A percentile compares a stretch with the other conserved stretches of the same genome.
Evolutionary conservation across 225 moss, liverwort and hornwort genomes (phyloP).

Genomic region (Neckera pumila): DNA sequence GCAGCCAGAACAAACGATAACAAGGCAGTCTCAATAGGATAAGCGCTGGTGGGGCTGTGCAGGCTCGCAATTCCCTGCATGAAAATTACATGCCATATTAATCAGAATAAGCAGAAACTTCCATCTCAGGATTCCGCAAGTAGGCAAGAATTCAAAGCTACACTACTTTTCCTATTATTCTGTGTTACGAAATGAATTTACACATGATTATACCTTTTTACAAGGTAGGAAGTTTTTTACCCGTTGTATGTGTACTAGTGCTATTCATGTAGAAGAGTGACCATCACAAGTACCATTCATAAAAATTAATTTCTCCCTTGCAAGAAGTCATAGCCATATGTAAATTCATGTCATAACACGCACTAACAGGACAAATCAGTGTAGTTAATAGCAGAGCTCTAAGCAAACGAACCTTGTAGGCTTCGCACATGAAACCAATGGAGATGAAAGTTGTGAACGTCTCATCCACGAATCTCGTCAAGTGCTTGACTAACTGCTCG

Average conservation of each 20-base stretch:
- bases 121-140: background rate
- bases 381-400: background rate
- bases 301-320: background rate
- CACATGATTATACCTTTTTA: background rate
- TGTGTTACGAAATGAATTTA: background rate
- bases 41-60: slow-evolving; percentile 42
- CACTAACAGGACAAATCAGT: background rate
- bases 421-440: slow-evolving; percentile 67
- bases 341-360: background rate
- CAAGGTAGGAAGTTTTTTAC: background rate
- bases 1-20: slow-evolving; percentile 50
- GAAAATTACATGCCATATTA: background rate
- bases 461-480: slow-evolving; percentile 70
- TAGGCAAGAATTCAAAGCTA: background rate
- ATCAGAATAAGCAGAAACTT: background rate
- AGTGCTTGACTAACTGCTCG: slow-evolving; percentile 39
- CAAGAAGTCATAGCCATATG: background rate
- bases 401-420: slow-evolving; percentile 48
- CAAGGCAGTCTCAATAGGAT: slow-evolving; percentile 51
- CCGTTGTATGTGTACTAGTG: background rate
- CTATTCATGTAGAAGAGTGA: background rate
- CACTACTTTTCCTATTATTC: background rate
- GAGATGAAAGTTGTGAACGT: slow-evolving; percentile 72
- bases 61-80: slow-evolving; percentile 48
- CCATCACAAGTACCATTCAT: background rate